A percentile compares a stretch with the other conserved stretches of the same genome.
Evolutionary conservation across 2,329 filamentous ascomycete genomes (phyloP).

Genomic region (Aspergillus aculeatinus): DNA sequence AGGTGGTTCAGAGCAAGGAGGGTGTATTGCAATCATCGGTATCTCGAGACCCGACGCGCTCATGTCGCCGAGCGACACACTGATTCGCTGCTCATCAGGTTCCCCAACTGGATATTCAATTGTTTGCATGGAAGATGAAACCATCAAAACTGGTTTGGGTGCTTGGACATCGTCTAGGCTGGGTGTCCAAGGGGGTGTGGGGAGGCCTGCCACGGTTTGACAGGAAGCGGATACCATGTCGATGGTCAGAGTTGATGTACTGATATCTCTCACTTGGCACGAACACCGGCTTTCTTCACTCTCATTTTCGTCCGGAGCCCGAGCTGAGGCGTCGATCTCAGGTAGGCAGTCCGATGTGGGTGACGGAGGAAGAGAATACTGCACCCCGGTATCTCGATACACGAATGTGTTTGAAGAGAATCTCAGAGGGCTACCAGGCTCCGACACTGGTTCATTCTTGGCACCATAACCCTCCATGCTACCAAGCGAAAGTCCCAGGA

Average conservation of each 20-base stretch:
- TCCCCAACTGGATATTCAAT: conserved; percentile 21
- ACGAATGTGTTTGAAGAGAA: conserved; percentile 47
- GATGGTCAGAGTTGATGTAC: conserved; percentile 32
- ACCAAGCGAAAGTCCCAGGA: conserved; percentile 46
- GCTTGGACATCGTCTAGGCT: conserved; percentile 26
- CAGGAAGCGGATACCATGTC: conserved; percentile 45
- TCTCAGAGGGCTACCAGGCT: conserved; percentile 50
- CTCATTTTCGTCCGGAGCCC: conserved; percentile 1
- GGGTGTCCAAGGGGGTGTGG: conserved; percentile 37
- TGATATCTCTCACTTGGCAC: conserved; percentile 27
- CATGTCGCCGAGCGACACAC: conserved; percentile 14
- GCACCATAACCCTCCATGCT: conserved; percentile 26
- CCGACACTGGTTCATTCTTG: conserved; percentile 21
- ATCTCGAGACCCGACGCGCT: conserved; percentile 51
- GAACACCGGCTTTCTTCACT: background rate
- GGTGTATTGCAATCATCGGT: conserved; percentile 87
- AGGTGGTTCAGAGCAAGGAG: conserved; percentile 77
- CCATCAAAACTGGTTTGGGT: conserved; percentile 21
- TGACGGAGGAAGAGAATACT: conserved; percentile 80
- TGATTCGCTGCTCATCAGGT: conserved; percentile 16
- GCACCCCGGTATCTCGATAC: conserved; percentile 75
- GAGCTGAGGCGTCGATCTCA: conserved; percentile 8
- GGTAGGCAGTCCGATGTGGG: conserved; percentile 45
- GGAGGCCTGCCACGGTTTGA: conserved; percentile 43
- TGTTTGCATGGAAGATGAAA: conserved; percentile 37